Conservation (phyloP, 2,329 filamentous ascomycete species). For the Didymella glomerata region DNA sequence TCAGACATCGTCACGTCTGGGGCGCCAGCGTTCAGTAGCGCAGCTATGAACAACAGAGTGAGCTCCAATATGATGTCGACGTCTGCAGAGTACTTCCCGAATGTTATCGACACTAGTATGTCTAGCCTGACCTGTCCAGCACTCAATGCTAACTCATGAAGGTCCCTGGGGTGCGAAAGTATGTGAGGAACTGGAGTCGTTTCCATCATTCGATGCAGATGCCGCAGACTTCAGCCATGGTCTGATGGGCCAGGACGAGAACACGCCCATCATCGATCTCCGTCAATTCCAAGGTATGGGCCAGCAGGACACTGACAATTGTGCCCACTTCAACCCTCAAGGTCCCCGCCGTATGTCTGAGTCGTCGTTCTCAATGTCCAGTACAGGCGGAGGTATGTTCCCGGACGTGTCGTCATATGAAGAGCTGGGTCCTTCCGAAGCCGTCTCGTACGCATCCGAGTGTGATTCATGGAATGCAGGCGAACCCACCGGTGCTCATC, state of each 20-base stretch:
- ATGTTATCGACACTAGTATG: conserved; percentile 52
- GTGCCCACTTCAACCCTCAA: conserved; percentile 52
- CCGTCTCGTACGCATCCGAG: conserved; percentile 66
- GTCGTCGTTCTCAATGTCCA: conserved; percentile 78
- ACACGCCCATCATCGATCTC: conserved; percentile 53
- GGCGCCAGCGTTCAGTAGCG: conserved; percentile 34
- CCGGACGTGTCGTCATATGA: conserved; percentile 77
- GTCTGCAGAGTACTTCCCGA: conserved; percentile 47
- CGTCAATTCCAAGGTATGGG: conserved; percentile 48
- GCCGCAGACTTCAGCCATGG: conserved; percentile 49
- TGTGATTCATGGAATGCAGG: conserved; percentile 74
- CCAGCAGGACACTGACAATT: conserved; percentile 43
- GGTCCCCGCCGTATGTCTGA: conserved; percentile 72
- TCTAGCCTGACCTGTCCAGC: neutral
- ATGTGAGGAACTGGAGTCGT: conserved; percentile 50
- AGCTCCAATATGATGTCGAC: conserved; percentile 17
- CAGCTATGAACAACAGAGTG: conserved; percentile 31
- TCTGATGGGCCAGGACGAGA: conserved; percentile 51
- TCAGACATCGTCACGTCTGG: conserved; percentile 35
- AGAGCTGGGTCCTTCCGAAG: conserved; percentile 74
- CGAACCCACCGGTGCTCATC: conserved; percentile 68
- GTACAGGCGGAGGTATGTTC: conserved; percentile 60
- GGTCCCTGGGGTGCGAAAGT: conserved; percentile 53
- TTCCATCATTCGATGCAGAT: conserved; percentile 51
- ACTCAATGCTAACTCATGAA: conserved; percentile 34